Percentiles rank a stretch among this genome's conserved stretches.
Evolutionary conservation across 2,329 filamentous ascomycete genomes (phyloP).

Genomic region (Alternaria gansuensis): DNA sequence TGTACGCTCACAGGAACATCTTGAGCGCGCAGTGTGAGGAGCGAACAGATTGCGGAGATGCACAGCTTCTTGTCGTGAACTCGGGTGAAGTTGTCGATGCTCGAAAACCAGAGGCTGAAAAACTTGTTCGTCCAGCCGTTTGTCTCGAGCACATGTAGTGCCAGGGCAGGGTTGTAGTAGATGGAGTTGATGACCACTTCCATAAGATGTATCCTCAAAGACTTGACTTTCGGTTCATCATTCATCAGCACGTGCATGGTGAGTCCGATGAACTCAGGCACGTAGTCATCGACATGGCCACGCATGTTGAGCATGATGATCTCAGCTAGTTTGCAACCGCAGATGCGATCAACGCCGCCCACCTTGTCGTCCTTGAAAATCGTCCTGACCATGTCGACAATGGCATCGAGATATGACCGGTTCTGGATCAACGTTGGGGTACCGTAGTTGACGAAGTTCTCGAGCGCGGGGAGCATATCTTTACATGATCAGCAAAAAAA

Average conservation of each 20-base stretch:
- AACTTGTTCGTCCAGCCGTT: constrained; percentile 98
- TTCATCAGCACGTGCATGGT: constrained; percentile 83
- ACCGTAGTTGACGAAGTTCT: constrained; percentile 97
- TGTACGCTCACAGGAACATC: constrained; percentile 93
- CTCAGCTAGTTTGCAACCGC: constrained; percentile 96
- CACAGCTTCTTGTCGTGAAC: constrained; percentile 99
- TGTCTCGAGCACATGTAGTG: constrained; percentile 85
- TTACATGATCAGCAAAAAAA: constrained; percentile 21
- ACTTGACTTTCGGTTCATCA: constrained; percentile 85
- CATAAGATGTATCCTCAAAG: constrained; percentile 94
- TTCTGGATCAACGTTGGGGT: constrained; percentile 81
- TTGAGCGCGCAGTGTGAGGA: constrained; percentile 79
- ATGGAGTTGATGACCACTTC: constrained; percentile 99
- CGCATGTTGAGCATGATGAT: constrained; percentile 96
- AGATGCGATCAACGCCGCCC: constrained; percentile 92
- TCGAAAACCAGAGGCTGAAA: constrained; percentile 97
- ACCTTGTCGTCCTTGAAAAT: constrained; percentile 95
- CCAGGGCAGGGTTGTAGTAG: constrained; percentile 91
- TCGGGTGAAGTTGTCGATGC: constrained; percentile 89
- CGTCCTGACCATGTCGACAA: constrained; percentile 92
- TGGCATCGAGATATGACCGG: constrained; percentile 83
- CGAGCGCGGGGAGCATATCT: constrained; percentile 96
- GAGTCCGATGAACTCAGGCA: constrained; percentile 87
- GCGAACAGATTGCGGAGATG: constrained; percentile 88
- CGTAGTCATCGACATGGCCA: constrained; percentile 85